Evolutionary conservation across 2,329 filamentous ascomycete species (phyloP), one percentile per base, ranked within the genome.

Genomic region (Microdochium paspali): DNA sequence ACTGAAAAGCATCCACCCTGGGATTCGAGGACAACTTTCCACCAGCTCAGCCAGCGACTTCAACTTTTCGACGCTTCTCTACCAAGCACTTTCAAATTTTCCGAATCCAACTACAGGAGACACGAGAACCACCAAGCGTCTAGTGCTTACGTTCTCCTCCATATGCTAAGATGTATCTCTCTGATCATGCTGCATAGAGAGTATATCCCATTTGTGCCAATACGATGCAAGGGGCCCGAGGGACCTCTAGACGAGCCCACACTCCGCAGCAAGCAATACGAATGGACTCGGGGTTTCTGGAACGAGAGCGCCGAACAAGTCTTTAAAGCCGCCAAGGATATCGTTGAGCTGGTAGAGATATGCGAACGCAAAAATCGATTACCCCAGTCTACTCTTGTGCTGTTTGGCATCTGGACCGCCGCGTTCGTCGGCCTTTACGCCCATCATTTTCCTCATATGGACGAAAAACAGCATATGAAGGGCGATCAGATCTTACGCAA

Each of bases 111-210:
- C 58, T 81, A 82, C 40, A 76, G 79, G 54, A 79, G 77, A 23
- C 82, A 87, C 56, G 80, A 85, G 54, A 79, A 77, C 50, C 73
- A 79, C 47, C 73, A 79, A 39, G 79, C 77, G 2, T 79, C 79
- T 1, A 82, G 80, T 43, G 74, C 77, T 7, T 88, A 84, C 56
- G 76, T 82, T 10, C 73, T 84, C 3, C 66, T 88, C 47, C 84
- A 88, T 56, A 80, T 82, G 54, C 73, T 86, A 1, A 76, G 79
- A 49, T 75, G 77, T 2, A 68, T 87, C 2, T 86, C 80, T 58
- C 73, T 76, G 48, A 81, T 88, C 51, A 79, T 85, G 66, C 69
- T 87, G 24, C 80, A 85, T 56, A 72, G 83, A 51, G 82, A 86
- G 58, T 85, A 82, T 51, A 72, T 86, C 24, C 81, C 82, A 0